A percentile compares a stretch with the other conserved stretches of the same genome.
Evolutionary conservation across 352 stramenopile genomes (phyloP).

Genomic region (Phytophthora palmivora): DNA sequence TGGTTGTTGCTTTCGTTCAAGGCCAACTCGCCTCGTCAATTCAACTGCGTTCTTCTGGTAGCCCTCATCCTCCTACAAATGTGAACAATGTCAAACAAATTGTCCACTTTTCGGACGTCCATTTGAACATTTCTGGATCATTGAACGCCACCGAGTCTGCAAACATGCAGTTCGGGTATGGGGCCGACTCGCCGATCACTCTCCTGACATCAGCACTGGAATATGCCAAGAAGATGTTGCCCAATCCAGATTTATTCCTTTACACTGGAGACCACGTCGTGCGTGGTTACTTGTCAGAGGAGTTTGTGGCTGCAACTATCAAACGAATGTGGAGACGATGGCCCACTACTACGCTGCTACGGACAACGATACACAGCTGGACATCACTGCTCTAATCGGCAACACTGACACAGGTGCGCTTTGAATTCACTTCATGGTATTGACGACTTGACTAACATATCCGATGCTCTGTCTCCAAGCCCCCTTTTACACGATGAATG

Average conservation of each 20-base stretch:
- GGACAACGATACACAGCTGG: slow-evolving; percentile 37
- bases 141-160: slow-evolving; percentile 45
- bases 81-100: slow-evolving; percentile 51
- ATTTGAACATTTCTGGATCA: slow-evolving; percentile 66
- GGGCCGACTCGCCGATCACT: slow-evolving; percentile 49
- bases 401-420: slow-evolving; percentile 69
- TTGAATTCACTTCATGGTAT: no score
- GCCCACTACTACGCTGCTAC: slow-evolving; percentile 58
- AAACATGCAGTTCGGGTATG: slow-evolving; percentile 44
- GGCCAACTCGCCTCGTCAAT: slow-evolving; percentile 1
- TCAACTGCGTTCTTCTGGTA: slow-evolving; percentile 7
- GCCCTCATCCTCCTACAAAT: background rate
- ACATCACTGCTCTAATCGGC: slow-evolving; percentile 68
- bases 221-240: slow-evolving; percentile 64
- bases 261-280: slow-evolving; percentile 80
- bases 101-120: slow-evolving; percentile 80
- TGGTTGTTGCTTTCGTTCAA: background rate
- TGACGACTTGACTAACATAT: no score
- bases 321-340: slow-evolving; percentile 69
- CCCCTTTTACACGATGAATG: slow-evolving; percentile 70
- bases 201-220: slow-evolving; percentile 67
- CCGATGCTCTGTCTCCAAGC: no score
- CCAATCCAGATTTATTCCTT: slow-evolving; percentile 70
- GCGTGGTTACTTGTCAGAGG: slow-evolving; percentile 53
- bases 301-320: slow-evolving; percentile 58